Evolutionary conservation across 306 rosid species (phyloP).

Genomic region (Cajanus cajan): DNA sequence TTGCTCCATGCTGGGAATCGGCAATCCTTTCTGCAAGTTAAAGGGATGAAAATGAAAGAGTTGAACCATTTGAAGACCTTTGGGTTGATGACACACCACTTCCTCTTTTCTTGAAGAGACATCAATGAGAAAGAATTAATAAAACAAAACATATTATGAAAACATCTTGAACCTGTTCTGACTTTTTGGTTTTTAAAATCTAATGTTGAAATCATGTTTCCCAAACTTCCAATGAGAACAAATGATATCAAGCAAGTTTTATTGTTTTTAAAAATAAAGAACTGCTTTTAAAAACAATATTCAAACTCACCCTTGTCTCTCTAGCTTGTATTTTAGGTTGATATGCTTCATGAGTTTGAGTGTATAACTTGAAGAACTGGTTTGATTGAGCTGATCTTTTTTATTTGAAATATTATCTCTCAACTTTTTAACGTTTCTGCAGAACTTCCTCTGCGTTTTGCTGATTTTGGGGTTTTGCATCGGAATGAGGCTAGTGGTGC

Average conservation of each 20-base stretch:
- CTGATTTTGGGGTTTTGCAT: constrained; percentile 98
- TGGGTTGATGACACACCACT: not conserved
- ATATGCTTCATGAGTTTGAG: constrained; percentile 5
- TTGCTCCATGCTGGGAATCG: not conserved
- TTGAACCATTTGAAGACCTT: not conserved
- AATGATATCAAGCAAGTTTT: not conserved
- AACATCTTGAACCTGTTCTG: not conserved
- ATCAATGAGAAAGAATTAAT: not conserved
- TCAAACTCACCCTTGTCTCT: not conserved
- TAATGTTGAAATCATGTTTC: not conserved
- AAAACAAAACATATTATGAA: not conserved
- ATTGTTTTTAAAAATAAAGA: not conserved
- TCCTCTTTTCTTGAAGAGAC: not conserved
- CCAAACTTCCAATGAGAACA: not conserved
- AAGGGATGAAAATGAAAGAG: not conserved
- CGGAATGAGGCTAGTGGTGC: constrained; percentile 99
- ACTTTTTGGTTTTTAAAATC: not conserved
- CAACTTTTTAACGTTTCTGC: constrained; percentile 21
- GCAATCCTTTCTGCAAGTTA: not conserved
- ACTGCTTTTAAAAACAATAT: not conserved
- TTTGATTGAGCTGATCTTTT: not conserved
- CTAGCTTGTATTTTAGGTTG: not conserved
- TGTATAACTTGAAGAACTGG: not conserved
- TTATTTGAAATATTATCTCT: not conserved
- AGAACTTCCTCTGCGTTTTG: constrained; percentile 97